Evolutionary conservation across 1,139 yeast genomes (phyloP), one percentile per base, ranked within the genome.

Genomic region (Sugiyamaella xylanicola): DNA sequence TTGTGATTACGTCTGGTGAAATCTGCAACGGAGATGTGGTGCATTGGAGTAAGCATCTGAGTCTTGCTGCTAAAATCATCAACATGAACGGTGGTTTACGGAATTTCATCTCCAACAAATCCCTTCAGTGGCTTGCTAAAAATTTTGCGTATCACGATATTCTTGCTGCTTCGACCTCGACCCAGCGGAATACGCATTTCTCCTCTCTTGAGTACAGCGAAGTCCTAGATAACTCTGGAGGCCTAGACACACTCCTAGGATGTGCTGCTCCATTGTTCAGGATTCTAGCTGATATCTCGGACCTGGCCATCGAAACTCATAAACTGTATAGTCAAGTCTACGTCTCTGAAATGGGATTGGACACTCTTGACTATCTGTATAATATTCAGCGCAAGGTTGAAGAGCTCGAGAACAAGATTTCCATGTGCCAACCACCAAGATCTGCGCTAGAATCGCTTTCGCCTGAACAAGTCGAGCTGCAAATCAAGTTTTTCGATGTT

Each of bases 141-240:
- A 87, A 85, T 68, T 88, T 86, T 71, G 90, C 91, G 0, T 88
- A 87, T 66, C 95, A 88, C 68, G 95, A 87, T 66, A 78, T 88
- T 41, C 74, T 86, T 60, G 84, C 93, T 1, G 79, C 85, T 53
- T 81, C 87, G 13, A 76, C 70, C 4, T 59, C 63, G 22, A 61
- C 65, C 5, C 56, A 61, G n/a, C 59, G 70, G n/a, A 77, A 36
- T 45, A 63, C 72, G 0, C 67, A 71, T 27, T 69, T 72, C 56
- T 59, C 68, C 13, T 58, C 71, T 1, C 56, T 59, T 3, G 72
- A 72, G 27, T 87, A 87, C 68, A 36, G 35, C 20, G 83, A 84
- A 51, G 70, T 73, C 37, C 78, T 87, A 67, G 72, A 66, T 57
- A 58, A 53, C n/a, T 58, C 61, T 8, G 53, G 54, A 19, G 65